Evolutionary conservation across 2,329 filamentous ascomycete species (phyloP).

Genomic region (Colletotrichum abscissum): DNA sequence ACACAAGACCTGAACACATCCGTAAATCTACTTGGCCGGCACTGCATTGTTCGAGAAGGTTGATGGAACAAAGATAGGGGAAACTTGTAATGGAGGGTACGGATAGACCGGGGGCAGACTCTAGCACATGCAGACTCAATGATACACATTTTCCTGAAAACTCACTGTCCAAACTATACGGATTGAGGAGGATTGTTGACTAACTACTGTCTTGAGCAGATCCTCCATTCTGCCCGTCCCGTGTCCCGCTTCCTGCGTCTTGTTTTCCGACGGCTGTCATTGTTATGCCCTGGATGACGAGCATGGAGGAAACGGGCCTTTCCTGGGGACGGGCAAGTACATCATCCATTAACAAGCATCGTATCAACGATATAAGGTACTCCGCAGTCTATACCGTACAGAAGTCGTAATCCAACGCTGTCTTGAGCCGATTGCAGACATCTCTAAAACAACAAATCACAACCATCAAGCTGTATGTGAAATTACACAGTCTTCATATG

Average conservation of each 20-base stretch:
- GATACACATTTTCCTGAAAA: too few relatives aligned
- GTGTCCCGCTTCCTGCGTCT: background rate
- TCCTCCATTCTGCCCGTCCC: background rate
- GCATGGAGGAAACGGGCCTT: conserved; percentile 6
- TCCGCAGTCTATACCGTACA: too few relatives aligned
- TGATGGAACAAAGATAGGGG: conserved; percentile 29
- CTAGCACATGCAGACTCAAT: background rate
- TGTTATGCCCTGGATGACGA: conserved; percentile 26
- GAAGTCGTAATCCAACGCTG: too few relatives aligned
- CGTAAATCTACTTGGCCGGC: background rate
- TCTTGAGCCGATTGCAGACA: too few relatives aligned
- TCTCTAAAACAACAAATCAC: background rate
- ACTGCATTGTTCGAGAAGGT: conserved; percentile 34
- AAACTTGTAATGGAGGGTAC: background rate
- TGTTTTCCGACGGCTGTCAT: conserved; percentile 4
- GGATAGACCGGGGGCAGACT: too few relatives aligned
- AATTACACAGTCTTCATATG: background rate
- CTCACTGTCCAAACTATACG: too few relatives aligned
- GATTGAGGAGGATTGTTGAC: background rate
- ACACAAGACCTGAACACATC: background rate
- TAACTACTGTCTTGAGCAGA: background rate
- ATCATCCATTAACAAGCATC: too few relatives aligned
- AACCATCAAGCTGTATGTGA: too few relatives aligned
- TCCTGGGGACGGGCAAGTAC: background rate
- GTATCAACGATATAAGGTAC: too few relatives aligned